phyloP scores from a whole-genome alignment of 2,329 filamentous ascomycete genomes.

The Cladophialophora bantiana region DNA sequence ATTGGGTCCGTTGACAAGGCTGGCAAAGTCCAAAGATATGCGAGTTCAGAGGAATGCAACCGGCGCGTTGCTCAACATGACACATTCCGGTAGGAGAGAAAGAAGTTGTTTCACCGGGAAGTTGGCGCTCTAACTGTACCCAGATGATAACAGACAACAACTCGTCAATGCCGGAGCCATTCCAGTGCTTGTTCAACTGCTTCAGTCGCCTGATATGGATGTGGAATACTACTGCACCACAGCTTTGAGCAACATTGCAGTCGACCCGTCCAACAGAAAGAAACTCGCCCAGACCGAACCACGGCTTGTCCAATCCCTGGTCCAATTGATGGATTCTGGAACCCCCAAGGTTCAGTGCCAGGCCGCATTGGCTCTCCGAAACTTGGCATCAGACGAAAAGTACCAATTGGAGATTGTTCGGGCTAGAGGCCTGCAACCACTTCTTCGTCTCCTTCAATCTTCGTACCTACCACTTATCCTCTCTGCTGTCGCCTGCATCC shows the following conservation, averaged over 20 bases:
- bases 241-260: slow-evolving; percentile 96
- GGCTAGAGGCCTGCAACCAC: slow-evolving; percentile 80
- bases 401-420: slow-evolving; percentile 98
- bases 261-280: slow-evolving; percentile 88
- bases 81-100: slow-evolving; percentile 81
- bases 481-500: slow-evolving; percentile 95
- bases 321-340: slow-evolving; percentile 95
- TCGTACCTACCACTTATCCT: slow-evolving; percentile 95
- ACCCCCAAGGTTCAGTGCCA: slow-evolving; percentile 98
- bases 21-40: slow-evolving; percentile 99
- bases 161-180: slow-evolving; percentile 98
- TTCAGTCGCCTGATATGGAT: slow-evolving; percentile 91
- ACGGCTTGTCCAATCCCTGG: slow-evolving; percentile 89
- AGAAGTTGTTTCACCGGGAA: not conserved
- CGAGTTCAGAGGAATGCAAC: slow-evolving; percentile 97
- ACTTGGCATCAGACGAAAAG: slow-evolving; percentile 96
- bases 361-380: slow-evolving; percentile 89
- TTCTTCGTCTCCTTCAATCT: slow-evolving; percentile 89
- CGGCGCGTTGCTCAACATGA: slow-evolving; percentile 97
- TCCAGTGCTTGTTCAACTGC: slow-evolving; percentile 91
- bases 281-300: slow-evolving; percentile 90
- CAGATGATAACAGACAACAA: slow-evolving; percentile 97
- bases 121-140: slow-evolving; percentile 12
- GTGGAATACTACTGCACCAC: slow-evolving; percentile 99
- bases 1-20: slow-evolving; percentile 83